These are phyloP conservation scores for Pestalotiopsis sp. DNA, from an alignment of 2,329 filamentous ascomycete species.

Conservation along the genomic window DNA sequence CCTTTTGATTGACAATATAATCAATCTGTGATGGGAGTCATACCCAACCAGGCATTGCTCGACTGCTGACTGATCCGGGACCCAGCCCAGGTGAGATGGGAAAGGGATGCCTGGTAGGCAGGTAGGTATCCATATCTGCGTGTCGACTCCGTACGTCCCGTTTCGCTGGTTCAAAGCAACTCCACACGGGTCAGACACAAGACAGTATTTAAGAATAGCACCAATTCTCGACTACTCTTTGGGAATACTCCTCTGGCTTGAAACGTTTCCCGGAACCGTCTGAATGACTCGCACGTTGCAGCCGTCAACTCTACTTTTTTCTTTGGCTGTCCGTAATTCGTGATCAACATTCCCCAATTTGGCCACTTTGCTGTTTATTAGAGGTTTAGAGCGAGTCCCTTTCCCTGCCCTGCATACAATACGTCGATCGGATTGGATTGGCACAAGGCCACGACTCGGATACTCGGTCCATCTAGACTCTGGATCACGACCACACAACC, in stretches of 20 bases:
- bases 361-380: not conserved
- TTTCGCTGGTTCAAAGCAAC: not conserved
- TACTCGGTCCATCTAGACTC: not conserved
- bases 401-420: not conserved
- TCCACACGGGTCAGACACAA: not conserved
- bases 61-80: not conserved
- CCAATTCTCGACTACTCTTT: not conserved
- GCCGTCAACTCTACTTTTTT: not conserved
- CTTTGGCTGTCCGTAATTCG: not conserved
- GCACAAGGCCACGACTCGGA: not conserved
- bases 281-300: constrained; percentile 7
- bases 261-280: not conserved
- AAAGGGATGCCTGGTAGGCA: not conserved
- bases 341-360: not conserved
- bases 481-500: not conserved
- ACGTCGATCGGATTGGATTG: not conserved
- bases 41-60: not conserved
- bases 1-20: constrained; percentile 5
- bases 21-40: not conserved
- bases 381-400: not conserved
- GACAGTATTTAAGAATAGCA: constrained; percentile 7
- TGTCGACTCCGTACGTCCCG: no score
- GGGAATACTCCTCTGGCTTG: not conserved
- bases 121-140: not conserved
- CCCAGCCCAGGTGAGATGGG: not conserved